Percentiles rank a stretch among this genome's conserved stretches.
Evolutionary conservation across 2,329 filamentous ascomycete genomes (phyloP).

Genomic region (Metarhizium sp.): DNA sequence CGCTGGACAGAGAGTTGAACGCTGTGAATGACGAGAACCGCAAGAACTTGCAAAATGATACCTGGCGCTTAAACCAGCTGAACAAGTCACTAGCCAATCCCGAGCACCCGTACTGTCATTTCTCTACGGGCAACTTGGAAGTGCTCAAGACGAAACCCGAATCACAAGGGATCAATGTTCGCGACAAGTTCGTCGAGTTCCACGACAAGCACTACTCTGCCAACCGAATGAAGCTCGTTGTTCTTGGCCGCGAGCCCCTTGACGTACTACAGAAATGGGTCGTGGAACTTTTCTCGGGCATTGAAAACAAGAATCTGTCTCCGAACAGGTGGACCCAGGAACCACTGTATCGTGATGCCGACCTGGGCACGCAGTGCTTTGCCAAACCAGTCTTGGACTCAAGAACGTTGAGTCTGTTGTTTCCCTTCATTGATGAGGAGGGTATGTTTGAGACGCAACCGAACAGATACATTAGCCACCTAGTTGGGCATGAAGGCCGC

Average conservation of each 20-base stretch:
- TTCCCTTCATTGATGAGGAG: constrained; percentile 81
- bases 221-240: constrained; percentile 86
- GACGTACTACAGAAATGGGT: constrained; percentile 81
- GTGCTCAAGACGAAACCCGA: constrained; percentile 78
- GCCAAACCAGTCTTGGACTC: constrained; percentile 89
- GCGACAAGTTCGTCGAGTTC: constrained; percentile 88
- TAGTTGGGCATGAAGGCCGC: constrained; percentile 87
- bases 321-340: constrained; percentile 46
- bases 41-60: constrained; percentile 89
- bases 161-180: constrained; percentile 69
- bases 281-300: constrained; percentile 68
- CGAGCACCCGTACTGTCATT: constrained; percentile 81
- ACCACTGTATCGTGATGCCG: constrained; percentile 37
- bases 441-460: constrained; percentile 70
- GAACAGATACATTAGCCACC: constrained; percentile 74
- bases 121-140: constrained; percentile 82
- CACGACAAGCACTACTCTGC: constrained; percentile 85
- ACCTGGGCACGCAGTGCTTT: constrained; percentile 62
- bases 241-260: constrained; percentile 71
- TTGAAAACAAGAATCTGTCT: constrained; percentile 72
- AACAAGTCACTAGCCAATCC: constrained; percentile 84
- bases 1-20: constrained; percentile 75
- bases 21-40: constrained; percentile 96
- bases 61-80: constrained; percentile 79
- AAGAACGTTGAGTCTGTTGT: constrained; percentile 68